Conservation (phyloP, 2,329 filamentous ascomycete genomes). For the Aspergillus sojae region DNA sequence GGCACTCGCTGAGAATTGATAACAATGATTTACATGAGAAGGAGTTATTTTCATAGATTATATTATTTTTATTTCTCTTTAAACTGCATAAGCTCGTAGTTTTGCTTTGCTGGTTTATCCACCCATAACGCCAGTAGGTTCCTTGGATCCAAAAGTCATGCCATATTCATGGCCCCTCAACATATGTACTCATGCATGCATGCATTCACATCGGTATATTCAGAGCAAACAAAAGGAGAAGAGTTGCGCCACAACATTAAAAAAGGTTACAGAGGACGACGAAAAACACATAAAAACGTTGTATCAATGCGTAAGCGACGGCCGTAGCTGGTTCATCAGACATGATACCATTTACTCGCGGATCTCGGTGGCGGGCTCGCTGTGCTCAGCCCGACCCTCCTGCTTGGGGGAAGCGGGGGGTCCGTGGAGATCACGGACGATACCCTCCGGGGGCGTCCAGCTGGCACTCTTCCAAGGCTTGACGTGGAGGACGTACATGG, state of each 20-base stretch:
- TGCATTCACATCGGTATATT: conserved; percentile 1
- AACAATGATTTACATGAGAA: not conserved
- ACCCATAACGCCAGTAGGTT: conserved; percentile 3
- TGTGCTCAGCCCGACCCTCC: conserved; percentile 21
- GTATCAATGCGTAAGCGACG: conserved; percentile 4
- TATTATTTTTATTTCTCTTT: conserved; percentile 2
- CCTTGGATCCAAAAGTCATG: conserved; percentile 1
- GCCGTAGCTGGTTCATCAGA: conserved; percentile 2
- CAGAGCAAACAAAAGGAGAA: conserved; percentile 1
- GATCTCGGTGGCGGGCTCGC: conserved; percentile 22
- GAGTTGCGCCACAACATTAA: conserved; percentile 4
- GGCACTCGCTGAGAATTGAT: not conserved
- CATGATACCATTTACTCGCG: conserved; percentile 18
- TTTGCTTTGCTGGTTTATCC: not conserved
- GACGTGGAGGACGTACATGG: conserved; percentile 71
- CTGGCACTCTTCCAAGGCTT: conserved; percentile 63
- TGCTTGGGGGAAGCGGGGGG: conserved; percentile 15
- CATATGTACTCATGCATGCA: conserved; percentile 5
- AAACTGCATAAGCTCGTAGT: conserved; percentile 1
- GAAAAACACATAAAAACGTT: not conserved
- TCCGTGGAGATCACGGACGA: conserved; percentile 32
- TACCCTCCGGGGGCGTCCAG: conserved; percentile 45
- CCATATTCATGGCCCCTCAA: not conserved
- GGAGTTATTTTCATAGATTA: not conserved
- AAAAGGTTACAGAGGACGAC: conserved; percentile 3